These are phyloP conservation scores for Aspergillaceae sp. DNA, from an alignment of 2,329 filamentous ascomycete species.

Conservation along the genomic window DNA sequence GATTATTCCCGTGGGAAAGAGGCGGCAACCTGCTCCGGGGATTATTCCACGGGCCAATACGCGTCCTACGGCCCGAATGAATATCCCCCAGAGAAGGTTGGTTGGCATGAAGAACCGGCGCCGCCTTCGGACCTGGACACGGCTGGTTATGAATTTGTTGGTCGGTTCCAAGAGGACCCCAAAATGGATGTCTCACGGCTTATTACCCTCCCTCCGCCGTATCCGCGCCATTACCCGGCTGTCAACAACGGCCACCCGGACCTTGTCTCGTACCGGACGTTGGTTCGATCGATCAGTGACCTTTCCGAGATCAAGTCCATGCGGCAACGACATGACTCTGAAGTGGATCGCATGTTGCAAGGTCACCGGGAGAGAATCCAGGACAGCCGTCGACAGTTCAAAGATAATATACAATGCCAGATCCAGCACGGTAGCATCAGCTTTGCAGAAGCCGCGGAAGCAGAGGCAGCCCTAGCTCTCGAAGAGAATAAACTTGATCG, in stretches of 20 bases:
- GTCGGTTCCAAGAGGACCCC: conserved; percentile 26
- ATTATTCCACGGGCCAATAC: conserved; percentile 15
- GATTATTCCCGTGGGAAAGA: conserved; percentile 18
- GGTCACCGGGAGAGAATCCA: conserved; percentile 44
- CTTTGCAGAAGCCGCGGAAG: conserved; percentile 72
- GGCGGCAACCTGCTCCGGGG: conserved; percentile 14
- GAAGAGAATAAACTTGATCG: conserved; percentile 64
- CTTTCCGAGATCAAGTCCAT: conserved; percentile 62
- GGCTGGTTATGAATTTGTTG: conserved; percentile 15
- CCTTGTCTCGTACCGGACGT: conserved; percentile 64
- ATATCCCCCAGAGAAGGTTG: conserved; percentile 58
- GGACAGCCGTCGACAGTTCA: conserved; percentile 57
- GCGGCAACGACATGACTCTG: conserved; percentile 44
- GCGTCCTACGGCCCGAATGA: conserved; percentile 44
- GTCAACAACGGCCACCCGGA: conserved; percentile 94
- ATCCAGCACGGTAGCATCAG: conserved; percentile 69
- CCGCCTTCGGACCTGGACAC: conserved; percentile 12
- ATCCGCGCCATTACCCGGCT: conserved; percentile 87
- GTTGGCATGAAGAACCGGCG: conserved; percentile 44
- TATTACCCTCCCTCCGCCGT: conserved; percentile 86
- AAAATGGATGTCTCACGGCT: conserved; percentile 82
- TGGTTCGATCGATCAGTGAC: conserved; percentile 65
- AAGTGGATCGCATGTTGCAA: conserved; percentile 49
- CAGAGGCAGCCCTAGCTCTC: conserved; percentile 64
- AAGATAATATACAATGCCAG: conserved; percentile 67